Conservation (phyloP, 1,284 basidiomycete species). For the Tilletia setariae region DNA sequence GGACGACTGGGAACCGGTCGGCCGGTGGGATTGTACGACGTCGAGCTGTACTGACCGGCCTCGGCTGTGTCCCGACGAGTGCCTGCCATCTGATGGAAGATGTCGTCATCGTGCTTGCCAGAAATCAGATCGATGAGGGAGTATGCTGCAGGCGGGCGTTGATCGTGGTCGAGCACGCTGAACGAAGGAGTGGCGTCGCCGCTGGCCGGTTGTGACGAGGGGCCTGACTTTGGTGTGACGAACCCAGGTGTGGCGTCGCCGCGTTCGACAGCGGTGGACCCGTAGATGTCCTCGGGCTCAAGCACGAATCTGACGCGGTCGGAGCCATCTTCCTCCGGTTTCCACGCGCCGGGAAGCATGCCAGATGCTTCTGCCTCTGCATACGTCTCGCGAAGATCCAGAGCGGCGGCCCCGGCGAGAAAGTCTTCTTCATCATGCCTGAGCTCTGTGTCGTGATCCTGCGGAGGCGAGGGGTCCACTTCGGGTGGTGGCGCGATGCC, state of each 20-base stretch:
- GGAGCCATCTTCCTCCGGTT: not conserved
- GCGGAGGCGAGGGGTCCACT: not conserved
- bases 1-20: conserved; percentile 14
- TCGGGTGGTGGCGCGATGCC: conserved; percentile 3
- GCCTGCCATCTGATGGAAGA: conserved; percentile 42
- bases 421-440: conserved; percentile 12
- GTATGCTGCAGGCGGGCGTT: conserved; percentile 22
- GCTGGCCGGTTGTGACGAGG: not conserved
- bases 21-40: not conserved
- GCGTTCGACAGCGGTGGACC: conserved; percentile 13
- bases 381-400: not conserved
- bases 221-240: not conserved
- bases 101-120: conserved; percentile 41
- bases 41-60: conserved; percentile 33
- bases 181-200: not conserved
- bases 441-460: conserved; percentile 13
- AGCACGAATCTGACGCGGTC: not conserved
- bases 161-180: conserved; percentile 13
- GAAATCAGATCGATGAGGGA: conserved; percentile 33
- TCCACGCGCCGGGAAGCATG: not conserved
- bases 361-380: conserved; percentile 7
- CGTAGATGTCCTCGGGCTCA: not conserved
- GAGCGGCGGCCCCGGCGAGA: not conserved
- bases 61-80: conserved; percentile 30
- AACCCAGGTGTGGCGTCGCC: not conserved